Conservation (phyloP, 169 alveolate species). For the Plasmodium vivax region DNA sequence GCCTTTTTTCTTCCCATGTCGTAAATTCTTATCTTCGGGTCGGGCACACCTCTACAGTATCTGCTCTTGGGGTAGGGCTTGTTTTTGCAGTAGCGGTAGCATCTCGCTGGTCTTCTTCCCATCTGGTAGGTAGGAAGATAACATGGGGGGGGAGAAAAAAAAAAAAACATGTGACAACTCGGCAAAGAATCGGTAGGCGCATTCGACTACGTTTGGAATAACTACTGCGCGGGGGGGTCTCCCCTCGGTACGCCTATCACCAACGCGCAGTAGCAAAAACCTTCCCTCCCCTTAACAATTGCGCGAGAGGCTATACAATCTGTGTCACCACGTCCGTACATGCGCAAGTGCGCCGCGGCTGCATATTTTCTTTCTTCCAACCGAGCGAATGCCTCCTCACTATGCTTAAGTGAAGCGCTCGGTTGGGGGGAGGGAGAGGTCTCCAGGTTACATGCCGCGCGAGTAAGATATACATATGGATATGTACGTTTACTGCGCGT, state of each 20-base stretch:
- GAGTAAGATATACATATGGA: background rate
- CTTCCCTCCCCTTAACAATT: background rate
- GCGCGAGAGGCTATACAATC: background rate
- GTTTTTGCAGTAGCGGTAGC: conserved; percentile 98
- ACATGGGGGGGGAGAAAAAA: background rate
- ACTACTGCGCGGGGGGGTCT: background rate
- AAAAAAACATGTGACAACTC: background rate
- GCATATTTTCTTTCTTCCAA: background rate
- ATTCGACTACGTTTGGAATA: background rate
- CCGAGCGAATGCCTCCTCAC: background rate
- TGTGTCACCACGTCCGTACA: background rate
- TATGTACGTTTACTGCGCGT: background rate
- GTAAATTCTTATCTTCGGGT: conserved; percentile 98
- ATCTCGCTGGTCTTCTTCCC: conserved; percentile 99
- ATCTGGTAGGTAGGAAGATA: conserved; percentile 78
- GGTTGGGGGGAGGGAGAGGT: background rate
- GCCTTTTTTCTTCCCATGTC: conserved; percentile 99
- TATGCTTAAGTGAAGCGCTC: background rate
- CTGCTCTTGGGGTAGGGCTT: conserved; percentile 99
- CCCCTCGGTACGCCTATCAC: no score
- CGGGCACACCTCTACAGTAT: conserved; percentile 99
- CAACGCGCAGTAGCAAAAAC: background rate
- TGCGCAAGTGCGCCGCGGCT: background rate
- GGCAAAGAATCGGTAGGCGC: background rate
- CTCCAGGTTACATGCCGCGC: background rate